phyloP scores from a whole-genome alignment of 345 rosid species.

The Heritiera fomes region DNA sequence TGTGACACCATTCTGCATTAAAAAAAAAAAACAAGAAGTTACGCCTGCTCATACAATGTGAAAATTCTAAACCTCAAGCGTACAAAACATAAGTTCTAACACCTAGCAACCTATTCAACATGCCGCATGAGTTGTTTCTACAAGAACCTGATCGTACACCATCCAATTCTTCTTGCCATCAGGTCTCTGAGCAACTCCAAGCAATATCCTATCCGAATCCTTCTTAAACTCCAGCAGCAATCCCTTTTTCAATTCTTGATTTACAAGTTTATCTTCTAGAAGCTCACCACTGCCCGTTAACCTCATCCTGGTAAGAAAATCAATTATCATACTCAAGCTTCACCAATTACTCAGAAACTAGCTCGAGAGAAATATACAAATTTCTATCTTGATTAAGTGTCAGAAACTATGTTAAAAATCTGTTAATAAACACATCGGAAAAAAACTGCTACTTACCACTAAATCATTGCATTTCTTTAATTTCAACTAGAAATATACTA shows the following conservation, averaged over 20 bases:
- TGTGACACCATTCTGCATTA: conserved; percentile 68
- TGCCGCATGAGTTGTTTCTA: conserved; percentile 45
- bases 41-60: conserved; percentile 6
- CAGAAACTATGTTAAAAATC: not conserved
- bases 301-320: conserved; percentile 48
- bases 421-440: no score
- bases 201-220: conserved; percentile 69
- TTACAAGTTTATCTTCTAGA: conserved; percentile 64
- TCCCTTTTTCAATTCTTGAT: conserved; percentile 59
- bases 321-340: conserved; percentile 14
- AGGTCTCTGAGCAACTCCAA: conserved; percentile 80
- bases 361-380: not conserved
- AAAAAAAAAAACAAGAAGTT: conserved; percentile 11
- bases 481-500: no score
- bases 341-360: not conserved
- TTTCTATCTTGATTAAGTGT: conserved; percentile 1
- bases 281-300: conserved; percentile 70
- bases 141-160: conserved; percentile 94
- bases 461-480: no score
- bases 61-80: conserved; percentile 18
- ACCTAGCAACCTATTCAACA: conserved; percentile 59
- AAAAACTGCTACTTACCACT: no score
- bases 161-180: conserved; percentile 99
- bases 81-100: conserved; percentile 29
- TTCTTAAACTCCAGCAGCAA: conserved; percentile 86